Conservation (phyloP, 345 rosid species). For the Salix brachista region DNA sequence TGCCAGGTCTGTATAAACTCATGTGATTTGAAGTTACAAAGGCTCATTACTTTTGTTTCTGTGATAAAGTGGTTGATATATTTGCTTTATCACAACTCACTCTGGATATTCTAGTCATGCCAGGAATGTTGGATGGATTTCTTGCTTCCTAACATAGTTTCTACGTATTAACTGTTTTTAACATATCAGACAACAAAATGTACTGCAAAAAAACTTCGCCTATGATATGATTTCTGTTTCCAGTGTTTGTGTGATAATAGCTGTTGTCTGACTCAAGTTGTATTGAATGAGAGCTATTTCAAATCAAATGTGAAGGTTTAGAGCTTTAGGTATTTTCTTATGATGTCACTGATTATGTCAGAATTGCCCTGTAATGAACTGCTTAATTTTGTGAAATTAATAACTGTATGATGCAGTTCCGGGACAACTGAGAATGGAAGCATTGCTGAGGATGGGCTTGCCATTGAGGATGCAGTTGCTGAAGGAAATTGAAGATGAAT, state of each 20-base stretch:
- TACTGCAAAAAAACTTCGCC: neutral
- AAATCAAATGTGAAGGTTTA: neutral
- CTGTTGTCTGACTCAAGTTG: neutral
- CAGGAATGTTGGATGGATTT: neutral
- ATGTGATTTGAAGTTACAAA: neutral
- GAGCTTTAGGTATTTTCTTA: too few relatives aligned
- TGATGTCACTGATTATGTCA: neutral
- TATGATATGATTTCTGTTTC: neutral
- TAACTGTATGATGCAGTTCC: conserved; percentile 27
- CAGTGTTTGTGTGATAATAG: neutral
- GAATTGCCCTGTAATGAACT: neutral
- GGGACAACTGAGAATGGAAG: conserved; percentile 23
- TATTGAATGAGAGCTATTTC: neutral
- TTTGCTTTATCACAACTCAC: neutral
- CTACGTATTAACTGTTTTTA: neutral
- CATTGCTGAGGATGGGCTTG: conserved; percentile 3
- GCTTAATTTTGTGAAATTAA: conserved; percentile 1
- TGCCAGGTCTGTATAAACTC: neutral
- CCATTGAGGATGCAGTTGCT: conserved; percentile 20
- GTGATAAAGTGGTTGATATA: neutral
- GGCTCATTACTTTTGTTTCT: neutral
- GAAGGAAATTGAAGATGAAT: conserved; percentile 28
- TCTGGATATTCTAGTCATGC: neutral
- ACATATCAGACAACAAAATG: neutral
- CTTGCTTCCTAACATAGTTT: neutral